Evolutionary conservation across 2,329 filamentous ascomycete species (phyloP).

Genomic region (Eutypella sp.): DNA sequence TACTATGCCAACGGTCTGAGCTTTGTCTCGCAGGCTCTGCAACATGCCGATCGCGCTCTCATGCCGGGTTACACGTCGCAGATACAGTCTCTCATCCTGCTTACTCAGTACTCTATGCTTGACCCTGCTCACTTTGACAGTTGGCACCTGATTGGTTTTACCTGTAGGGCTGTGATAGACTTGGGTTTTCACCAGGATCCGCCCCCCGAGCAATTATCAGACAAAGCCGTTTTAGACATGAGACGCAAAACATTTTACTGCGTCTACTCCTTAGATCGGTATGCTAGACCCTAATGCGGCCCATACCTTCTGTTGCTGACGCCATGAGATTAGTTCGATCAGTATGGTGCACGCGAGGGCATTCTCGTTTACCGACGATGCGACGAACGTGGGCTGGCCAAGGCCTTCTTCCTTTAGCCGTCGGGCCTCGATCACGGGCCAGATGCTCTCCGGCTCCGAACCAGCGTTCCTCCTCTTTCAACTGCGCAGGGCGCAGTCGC

Average conservation of each 20-base stretch:
- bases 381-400: constrained; percentile 76
- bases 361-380: constrained; percentile 91
- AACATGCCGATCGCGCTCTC: constrained; percentile 75
- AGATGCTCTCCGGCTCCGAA: constrained; percentile 52
- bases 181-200: constrained; percentile 91
- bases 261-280: constrained; percentile 86
- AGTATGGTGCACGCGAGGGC: constrained; percentile 83
- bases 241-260: constrained; percentile 84
- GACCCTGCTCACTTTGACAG: constrained; percentile 89
- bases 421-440: constrained; percentile 35
- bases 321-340: constrained; percentile 44
- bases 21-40: constrained; percentile 61
- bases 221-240: constrained; percentile 67
- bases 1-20: constrained; percentile 54
- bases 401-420: constrained; percentile 40
- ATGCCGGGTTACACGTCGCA: constrained; percentile 79
- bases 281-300: constrained; percentile 17
- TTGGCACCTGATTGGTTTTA: constrained; percentile 90
- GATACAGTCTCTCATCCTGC: constrained; percentile 79
- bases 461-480: constrained; percentile 75
- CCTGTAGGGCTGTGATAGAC: constrained; percentile 81
- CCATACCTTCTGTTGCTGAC: constrained; percentile 1
- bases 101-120: constrained; percentile 85
- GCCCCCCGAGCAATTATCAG: constrained; percentile 61
- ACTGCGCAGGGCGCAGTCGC: constrained; percentile 79